A percentile compares a stretch with the other conserved stretches of the same genome.
Conservation (phyloP, 2,329 filamentous ascomycete species). For the Penicillium sp. region DNA sequence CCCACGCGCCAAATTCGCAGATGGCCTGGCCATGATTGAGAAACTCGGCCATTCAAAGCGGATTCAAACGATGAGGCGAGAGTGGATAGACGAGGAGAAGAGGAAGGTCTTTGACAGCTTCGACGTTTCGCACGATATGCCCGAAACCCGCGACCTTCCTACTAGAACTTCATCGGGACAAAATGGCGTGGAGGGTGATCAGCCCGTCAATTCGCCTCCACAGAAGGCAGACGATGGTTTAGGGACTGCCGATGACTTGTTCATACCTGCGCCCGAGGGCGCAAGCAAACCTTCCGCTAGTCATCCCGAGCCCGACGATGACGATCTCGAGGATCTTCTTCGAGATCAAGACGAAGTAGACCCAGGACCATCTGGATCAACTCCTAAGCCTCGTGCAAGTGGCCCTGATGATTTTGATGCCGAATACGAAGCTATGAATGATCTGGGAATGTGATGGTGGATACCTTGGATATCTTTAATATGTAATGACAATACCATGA, state of each 20-base stretch:
- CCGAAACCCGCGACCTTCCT: conserved; percentile 2
- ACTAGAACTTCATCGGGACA: conserved; percentile 5
- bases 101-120: conserved; percentile 16
- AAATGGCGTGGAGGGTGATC: not conserved
- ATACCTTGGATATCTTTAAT: not conserved
- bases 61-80: conserved; percentile 66
- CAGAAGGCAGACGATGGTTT: not conserved
- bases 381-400: not conserved
- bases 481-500: conserved; percentile 8
- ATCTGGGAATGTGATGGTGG: conserved; percentile 16
- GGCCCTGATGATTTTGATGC: conserved; percentile 47
- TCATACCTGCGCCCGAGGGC: conserved; percentile 25
- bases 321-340: conserved; percentile 51
- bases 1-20: conserved; percentile 87
- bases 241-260: conserved; percentile 20
- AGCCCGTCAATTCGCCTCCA: not conserved
- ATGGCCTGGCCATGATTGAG: conserved; percentile 84
- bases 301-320: conserved; percentile 36
- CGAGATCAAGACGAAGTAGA: conserved; percentile 41
- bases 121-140: conserved; percentile 1
- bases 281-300: conserved; percentile 9
- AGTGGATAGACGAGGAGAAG: conserved; percentile 73
- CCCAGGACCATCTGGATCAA: conserved; percentile 3
- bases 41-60: conserved; percentile 82
- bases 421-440: conserved; percentile 61